phyloP scores from a whole-genome alignment of 1,284 basidiomycete species.

The Sporisorium scitamineum region DNA sequence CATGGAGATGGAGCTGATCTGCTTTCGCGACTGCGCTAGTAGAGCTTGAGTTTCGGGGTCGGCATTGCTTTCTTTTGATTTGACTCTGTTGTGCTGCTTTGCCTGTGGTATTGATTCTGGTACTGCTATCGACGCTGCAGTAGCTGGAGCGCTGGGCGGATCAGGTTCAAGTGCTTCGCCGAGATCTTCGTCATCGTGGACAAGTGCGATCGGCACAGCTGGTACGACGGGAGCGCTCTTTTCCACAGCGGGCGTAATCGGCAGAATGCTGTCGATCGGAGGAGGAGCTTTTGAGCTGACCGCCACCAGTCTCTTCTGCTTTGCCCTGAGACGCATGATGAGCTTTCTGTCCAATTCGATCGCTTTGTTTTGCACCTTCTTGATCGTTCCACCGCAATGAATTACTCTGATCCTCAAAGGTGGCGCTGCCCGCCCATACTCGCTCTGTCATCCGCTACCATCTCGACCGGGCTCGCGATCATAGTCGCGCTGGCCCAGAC shows the following conservation, averaged over 20 bases:
- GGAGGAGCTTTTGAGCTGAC: not conserved
- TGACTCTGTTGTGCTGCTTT: not conserved
- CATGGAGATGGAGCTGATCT: conserved; percentile 33
- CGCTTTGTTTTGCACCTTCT: conserved; percentile 54
- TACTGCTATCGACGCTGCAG: not conserved
- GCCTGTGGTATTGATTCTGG: not conserved
- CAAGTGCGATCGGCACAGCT: not conserved
- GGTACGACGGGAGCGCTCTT: not conserved
- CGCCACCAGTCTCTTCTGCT: conserved; percentile 17
- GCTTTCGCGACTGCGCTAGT: conserved; percentile 27
- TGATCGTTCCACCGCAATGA: conserved; percentile 55
- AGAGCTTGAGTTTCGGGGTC: conserved; percentile 39
- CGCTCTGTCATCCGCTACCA: not conserved
- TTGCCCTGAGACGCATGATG: conserved; percentile 31
- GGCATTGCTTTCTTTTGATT: conserved; percentile 1
- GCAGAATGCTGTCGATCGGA: not conserved
- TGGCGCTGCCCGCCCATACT: not conserved
- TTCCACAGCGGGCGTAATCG: not conserved
- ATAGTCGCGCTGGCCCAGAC: conserved; percentile 54
- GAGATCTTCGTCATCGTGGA: conserved; percentile 37
- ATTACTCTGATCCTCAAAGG: conserved; percentile 41
- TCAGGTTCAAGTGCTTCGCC: conserved; percentile 35
- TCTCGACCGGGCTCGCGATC: conserved; percentile 33
- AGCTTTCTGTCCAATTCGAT: conserved; percentile 47
- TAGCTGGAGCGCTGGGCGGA: not conserved